Conservation (phyloP, 371 early-diverging fungal genomes). For the Mortierella sp. region DNA sequence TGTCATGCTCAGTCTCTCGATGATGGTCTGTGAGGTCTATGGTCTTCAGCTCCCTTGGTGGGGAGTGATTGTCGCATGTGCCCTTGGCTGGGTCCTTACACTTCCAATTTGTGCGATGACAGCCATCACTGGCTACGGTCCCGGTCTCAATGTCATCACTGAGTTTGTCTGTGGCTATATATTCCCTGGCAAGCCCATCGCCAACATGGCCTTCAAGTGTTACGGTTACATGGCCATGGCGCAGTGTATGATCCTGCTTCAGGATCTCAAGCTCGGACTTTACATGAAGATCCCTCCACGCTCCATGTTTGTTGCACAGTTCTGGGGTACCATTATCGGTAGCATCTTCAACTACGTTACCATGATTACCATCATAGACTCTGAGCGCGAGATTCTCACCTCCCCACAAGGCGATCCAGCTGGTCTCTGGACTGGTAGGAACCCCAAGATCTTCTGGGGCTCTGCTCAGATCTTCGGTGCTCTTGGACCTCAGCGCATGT, state of each 20-base stretch:
- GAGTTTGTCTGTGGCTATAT: constrained; percentile 71
- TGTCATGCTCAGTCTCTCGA: constrained; percentile 67
- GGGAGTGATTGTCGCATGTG: constrained; percentile 75
- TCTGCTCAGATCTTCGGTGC: constrained; percentile 62
- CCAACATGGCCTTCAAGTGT: constrained; percentile 61
- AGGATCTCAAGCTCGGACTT: constrained; percentile 69
- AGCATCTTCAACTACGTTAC: constrained; percentile 35
- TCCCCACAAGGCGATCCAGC: constrained; percentile 18
- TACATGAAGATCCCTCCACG: constrained; percentile 70
- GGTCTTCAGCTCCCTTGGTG: constrained; percentile 74
- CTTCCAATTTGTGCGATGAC: constrained; percentile 84
- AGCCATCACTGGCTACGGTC: constrained; percentile 78
- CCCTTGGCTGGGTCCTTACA: constrained; percentile 71
- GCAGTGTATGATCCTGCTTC: constrained; percentile 60
- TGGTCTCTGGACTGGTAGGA: constrained; percentile 39
- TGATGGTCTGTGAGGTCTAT: constrained; percentile 70
- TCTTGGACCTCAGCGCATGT: constrained; percentile 73
- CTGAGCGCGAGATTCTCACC: constrained; percentile 6
- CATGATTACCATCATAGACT: constrained; percentile 33
- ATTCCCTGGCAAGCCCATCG: constrained; percentile 65
- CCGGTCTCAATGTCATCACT: constrained; percentile 81
- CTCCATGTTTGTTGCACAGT: constrained; percentile 51
- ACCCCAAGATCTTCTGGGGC: constrained; percentile 27
- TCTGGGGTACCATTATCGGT: constrained; percentile 57
- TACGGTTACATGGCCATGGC: constrained; percentile 66